Percentiles rank a stretch among this genome's conserved stretches.
phyloP scores from a whole-genome alignment of 2,329 filamentous ascomycete genomes.

The Pseudogymnoascus sp. region DNA sequence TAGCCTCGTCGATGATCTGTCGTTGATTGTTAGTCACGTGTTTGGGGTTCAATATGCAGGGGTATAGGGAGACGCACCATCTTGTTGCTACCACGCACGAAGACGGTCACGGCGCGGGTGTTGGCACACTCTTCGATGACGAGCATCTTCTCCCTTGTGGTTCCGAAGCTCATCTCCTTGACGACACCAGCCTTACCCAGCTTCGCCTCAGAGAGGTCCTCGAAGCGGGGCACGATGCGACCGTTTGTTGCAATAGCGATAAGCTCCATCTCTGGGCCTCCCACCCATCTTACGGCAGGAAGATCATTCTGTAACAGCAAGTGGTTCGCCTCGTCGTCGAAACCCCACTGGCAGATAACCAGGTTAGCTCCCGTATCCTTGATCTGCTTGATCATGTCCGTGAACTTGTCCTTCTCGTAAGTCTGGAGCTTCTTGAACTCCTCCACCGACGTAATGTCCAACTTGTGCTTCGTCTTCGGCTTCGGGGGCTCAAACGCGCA shows the following conservation, averaged over 20 bases:
- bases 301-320: constrained; percentile 91
- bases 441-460: constrained; percentile 93
- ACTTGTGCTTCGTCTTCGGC: constrained; percentile 99
- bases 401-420: constrained; percentile 93
- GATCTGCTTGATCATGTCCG: constrained; percentile 97
- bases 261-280: constrained; percentile 93
- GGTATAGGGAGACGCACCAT: constrained; percentile 57
- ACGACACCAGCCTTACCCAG: constrained; percentile 84
- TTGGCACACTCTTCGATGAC: constrained; percentile 99
- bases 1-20: constrained; percentile 97
- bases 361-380: constrained; percentile 96
- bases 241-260: constrained; percentile 98
- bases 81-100: constrained; percentile 97
- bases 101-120: constrained; percentile 89
- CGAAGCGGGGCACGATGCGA: constrained; percentile 92
- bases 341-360: constrained; percentile 98
- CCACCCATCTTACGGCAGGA: constrained; percentile 95
- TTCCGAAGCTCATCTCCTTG: constrained; percentile 92
- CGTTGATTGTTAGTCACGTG: constrained; percentile 20
- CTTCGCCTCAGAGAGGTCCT: constrained; percentile 86
- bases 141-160: constrained; percentile 97
- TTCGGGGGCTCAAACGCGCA: constrained; percentile 98
- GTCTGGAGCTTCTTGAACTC: constrained; percentile 97
- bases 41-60: constrained; percentile 7
- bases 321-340: constrained; percentile 98